These are phyloP conservation scores for Arachnopeziza araneosa DNA, from an alignment of 2,329 filamentous ascomycete genomes.

Conservation along the genomic window DNA sequence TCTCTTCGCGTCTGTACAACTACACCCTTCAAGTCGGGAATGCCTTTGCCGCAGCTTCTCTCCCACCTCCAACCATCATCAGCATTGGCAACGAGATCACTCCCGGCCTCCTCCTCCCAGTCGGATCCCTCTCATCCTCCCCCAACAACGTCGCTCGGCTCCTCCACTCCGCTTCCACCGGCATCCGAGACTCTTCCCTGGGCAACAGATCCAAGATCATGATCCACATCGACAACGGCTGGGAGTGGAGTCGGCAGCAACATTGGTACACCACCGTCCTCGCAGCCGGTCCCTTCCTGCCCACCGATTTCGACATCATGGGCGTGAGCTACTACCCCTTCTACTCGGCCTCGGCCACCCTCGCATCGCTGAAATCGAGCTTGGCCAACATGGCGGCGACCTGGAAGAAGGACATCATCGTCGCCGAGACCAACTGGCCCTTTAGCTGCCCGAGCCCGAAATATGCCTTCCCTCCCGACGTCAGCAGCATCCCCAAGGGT, in stretches of 20 bases:
- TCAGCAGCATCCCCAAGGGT: constrained; percentile 54
- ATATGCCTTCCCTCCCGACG: constrained; percentile 55
- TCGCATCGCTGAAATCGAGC: constrained; percentile 49
- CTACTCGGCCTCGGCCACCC: constrained; percentile 54
- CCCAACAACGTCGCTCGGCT: constrained; percentile 57
- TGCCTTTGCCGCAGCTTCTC: constrained; percentile 46
- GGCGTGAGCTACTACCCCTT: constrained; percentile 72
- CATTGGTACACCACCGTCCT: constrained; percentile 54
- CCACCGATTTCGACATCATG: constrained; percentile 62
- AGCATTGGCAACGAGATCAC: constrained; percentile 72
- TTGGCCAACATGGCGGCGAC: constrained; percentile 53
- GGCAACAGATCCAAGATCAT: constrained; percentile 59
- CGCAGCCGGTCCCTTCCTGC: constrained; percentile 41
- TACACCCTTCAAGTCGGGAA: constrained; percentile 61
- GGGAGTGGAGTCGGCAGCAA: constrained; percentile 61
- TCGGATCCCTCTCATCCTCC: constrained; percentile 49
- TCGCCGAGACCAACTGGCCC: constrained; percentile 69
- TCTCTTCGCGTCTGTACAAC: constrained; percentile 60
- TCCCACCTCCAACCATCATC: constrained; percentile 54
- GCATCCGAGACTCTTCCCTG: constrained; percentile 57
- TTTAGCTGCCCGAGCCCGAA: constrained; percentile 52
- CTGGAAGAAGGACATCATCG: constrained; percentile 61
- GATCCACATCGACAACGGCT: constrained; percentile 73
- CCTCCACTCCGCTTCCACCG: constrained; percentile 58
- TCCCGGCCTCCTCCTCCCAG: constrained; percentile 60